These are phyloP conservation scores for Chaetomium cochliodes DNA, from an alignment of 495 filamentous ascomycete species.

Conservation along the genomic window DNA sequence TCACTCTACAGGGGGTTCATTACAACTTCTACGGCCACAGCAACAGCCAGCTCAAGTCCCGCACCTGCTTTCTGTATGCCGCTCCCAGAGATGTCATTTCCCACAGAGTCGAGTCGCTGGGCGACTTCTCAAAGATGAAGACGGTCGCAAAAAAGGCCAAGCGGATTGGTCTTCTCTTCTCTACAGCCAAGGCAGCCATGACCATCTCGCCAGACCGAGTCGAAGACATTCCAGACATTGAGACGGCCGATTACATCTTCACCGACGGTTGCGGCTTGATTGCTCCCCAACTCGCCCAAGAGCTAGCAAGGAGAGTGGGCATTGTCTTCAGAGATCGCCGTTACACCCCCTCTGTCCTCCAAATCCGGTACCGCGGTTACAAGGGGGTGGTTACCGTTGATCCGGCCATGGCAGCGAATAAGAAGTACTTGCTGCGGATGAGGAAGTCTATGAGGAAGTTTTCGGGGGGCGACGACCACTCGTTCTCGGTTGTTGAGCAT, in stretches of 20 bases:
- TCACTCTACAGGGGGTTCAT: constrained; percentile 42
- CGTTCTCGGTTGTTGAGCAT: constrained; percentile 49
- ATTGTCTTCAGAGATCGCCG: constrained; percentile 44
- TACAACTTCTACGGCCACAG: constrained; percentile 56
- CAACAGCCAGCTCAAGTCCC: constrained; percentile 54
- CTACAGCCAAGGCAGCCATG: constrained; percentile 41
- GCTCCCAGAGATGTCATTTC: constrained; percentile 42
- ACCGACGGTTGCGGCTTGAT: constrained; percentile 55
- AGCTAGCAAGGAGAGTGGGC: constrained; percentile 37
- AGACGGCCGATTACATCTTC: constrained; percentile 45
- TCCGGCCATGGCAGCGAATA: constrained; percentile 34
- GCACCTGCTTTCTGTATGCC: constrained; percentile 48
- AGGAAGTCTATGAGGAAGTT: constrained; percentile 56
- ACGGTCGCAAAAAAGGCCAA: constrained; percentile 53
- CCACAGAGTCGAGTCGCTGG: constrained; percentile 42
- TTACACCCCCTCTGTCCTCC: constrained; percentile 52
- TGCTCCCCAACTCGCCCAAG: constrained; percentile 38
- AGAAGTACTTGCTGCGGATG: constrained; percentile 40
- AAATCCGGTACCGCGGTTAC: constrained; percentile 53
- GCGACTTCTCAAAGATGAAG: constrained; percentile 53
- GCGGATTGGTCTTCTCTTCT: constrained; percentile 52
- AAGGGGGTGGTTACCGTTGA: constrained; percentile 53
- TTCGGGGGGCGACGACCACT: constrained; percentile 42
- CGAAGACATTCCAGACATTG: constrained; percentile 51
- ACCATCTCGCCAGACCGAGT: constrained; percentile 40